These are phyloP conservation scores for Trametes meyenii DNA, from an alignment of 768 basidiomycete genomes.

Conservation along the genomic window DNA sequence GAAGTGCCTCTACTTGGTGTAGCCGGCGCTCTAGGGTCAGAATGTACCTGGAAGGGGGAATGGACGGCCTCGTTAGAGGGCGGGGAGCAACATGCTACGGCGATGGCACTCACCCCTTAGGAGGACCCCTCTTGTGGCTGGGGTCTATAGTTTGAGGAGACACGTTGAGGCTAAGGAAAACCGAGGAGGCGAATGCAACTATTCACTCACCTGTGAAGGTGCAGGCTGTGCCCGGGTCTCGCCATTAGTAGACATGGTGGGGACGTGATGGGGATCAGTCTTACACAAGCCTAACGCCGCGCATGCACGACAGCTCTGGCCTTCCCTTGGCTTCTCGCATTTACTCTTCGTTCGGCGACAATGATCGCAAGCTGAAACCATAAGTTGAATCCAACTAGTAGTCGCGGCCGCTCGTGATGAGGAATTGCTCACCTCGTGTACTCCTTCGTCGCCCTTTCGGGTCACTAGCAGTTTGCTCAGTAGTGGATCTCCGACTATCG, in stretches of 20 bases:
- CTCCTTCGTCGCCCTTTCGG: constrained; percentile 27
- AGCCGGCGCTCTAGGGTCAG: constrained; percentile 45
- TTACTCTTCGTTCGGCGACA: constrained; percentile 43
- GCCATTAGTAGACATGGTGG: not conserved
- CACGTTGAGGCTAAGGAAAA: not conserved
- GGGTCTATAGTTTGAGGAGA: constrained; percentile 21
- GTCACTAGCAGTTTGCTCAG: constrained; percentile 8
- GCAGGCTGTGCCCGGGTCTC: constrained; percentile 30
- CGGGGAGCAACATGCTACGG: not conserved
- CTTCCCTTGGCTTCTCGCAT: constrained; percentile 34
- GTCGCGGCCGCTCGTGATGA: not conserved
- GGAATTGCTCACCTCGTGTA: constrained; percentile 28
- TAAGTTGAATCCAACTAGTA: not conserved
- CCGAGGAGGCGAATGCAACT: not conserved
- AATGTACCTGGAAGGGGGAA: constrained; percentile 37
- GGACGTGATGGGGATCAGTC: constrained; percentile 10
- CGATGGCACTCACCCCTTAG: constrained; percentile 35
- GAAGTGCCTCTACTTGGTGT: constrained; percentile 47
- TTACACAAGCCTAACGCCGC: constrained; percentile 31
- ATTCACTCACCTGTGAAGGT: constrained; percentile 29
- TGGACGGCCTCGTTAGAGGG: not conserved
- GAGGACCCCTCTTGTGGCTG: constrained; percentile 38
- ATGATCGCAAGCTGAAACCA: constrained; percentile 38
- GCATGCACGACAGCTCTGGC: constrained; percentile 36
- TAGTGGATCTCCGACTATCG: constrained; percentile 23